Percentiles rank a stretch among this genome's conserved stretches.
Conservation (phyloP, 345 rosid genomes). For the Corchorus olitorius region DNA sequence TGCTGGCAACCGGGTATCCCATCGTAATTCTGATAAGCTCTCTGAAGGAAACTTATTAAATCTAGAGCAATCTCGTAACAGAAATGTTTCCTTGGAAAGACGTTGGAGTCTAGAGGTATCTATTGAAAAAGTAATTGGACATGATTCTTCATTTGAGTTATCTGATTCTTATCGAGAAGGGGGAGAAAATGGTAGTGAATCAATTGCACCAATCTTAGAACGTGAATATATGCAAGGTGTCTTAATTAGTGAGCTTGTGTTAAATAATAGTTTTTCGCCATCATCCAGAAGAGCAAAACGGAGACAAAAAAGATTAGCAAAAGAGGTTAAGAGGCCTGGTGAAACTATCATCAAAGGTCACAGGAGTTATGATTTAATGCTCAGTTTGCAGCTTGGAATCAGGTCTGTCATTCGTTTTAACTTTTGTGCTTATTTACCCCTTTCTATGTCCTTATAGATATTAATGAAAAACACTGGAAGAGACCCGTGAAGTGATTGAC, state of each 20-base stretch:
- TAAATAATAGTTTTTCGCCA: conserved; percentile 61
- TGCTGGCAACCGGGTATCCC: conserved; percentile 41
- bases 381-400: conserved; percentile 94
- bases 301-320: conserved; percentile 64
- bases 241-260: conserved; percentile 84
- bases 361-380: conserved; percentile 96
- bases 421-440: conserved; percentile 8
- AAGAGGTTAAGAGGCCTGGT: conserved; percentile 89
- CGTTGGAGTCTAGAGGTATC: conserved; percentile 99
- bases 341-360: conserved; percentile 97
- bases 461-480: neutral
- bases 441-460: conserved; percentile 1
- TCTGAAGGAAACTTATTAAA: conserved; percentile 73
- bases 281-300: conserved; percentile 78
- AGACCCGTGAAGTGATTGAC: conserved; percentile 4
- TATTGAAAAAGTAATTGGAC: conserved; percentile 91
- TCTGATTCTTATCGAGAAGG: conserved; percentile 50
- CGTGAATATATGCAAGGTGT: conserved; percentile 99
- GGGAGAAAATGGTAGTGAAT: conserved; percentile 37
- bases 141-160: conserved; percentile 59
- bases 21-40: conserved; percentile 45
- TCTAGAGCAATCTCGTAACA: conserved; percentile 73
- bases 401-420: conserved; percentile 42
- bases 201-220: conserved; percentile 69
- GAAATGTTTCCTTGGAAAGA: conserved; percentile 80